Evolutionary conservation across 352 stramenopile genomes (phyloP).

Genomic region (Plasmopara muralis): DNA sequence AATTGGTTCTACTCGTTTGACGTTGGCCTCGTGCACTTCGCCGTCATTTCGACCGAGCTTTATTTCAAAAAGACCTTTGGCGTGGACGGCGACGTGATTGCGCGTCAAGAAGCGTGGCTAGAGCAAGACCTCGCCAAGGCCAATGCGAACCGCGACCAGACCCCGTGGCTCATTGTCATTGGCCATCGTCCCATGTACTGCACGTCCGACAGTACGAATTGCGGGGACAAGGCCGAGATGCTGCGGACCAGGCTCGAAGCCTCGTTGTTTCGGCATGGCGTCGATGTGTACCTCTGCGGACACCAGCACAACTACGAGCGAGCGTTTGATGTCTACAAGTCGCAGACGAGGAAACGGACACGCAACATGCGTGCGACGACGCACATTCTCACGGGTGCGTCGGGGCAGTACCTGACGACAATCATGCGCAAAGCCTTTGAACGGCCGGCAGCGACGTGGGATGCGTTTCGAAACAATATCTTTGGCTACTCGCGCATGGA

Average conservation of each 20-base stretch:
- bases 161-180: constrained; percentile 81
- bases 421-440: constrained; percentile 76
- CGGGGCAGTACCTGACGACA: constrained; percentile 69
- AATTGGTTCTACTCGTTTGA: constrained; percentile 88
- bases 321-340: constrained; percentile 73
- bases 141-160: constrained; percentile 53
- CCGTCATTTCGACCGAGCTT: constrained; percentile 79
- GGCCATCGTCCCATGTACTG: constrained; percentile 87
- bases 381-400: constrained; percentile 84
- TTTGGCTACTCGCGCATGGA: constrained; percentile 82
- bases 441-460: constrained; percentile 42
- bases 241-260: constrained; percentile 66
- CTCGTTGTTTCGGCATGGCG: constrained; percentile 62
- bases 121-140: constrained; percentile 48
- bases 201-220: constrained; percentile 69
- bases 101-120: constrained; percentile 59
- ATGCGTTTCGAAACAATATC: constrained; percentile 78
- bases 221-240: constrained; percentile 47
- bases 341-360: constrained; percentile 45
- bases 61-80: constrained; percentile 76
- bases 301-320: constrained; percentile 90
- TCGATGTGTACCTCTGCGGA: constrained; percentile 84
- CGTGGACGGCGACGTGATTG: constrained; percentile 38
- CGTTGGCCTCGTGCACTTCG: constrained; percentile 82
- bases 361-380: constrained; percentile 79